Evolutionary conservation across 768 basidiomycete species (phyloP), one percentile per base, ranked within the genome.

Genomic region (Omphalotus guepiniiformis): DNA sequence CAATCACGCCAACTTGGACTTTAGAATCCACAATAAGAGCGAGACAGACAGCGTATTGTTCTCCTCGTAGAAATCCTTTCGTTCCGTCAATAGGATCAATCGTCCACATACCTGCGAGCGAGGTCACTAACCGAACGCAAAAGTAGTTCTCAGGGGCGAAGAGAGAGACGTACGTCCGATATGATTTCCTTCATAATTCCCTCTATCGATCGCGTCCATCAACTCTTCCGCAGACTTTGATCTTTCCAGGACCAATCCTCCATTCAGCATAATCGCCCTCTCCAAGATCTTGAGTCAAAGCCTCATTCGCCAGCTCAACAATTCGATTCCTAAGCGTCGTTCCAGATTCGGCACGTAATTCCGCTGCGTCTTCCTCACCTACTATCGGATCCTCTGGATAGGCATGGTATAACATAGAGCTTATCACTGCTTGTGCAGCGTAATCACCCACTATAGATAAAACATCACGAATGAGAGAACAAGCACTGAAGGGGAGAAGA

Each of bases 41-140:
- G 8, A 96, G 67, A 63, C 93, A 95, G 16, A 96, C 89, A 4
- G 93, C 93, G 60, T 92, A 96, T 63, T 96, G 93, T 49, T 86
- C 91, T 3, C 91, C 91, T 3, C 93, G 80, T 18, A 95, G 73
- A 72, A 96, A 94, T 1, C 93, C 93, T 60, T 91, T 92, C 7
- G 93, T 96, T 6, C 93, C 93, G 64, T 95, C 93, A 49, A 96
- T 92, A 42, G 89, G 87, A 62, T 89, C 88, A 42, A 90, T 79
- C 1, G 86, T 88, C 89, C 89, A 92, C 74, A 88, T 83, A 22
- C 86, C 88, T 88, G 39, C 23, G 6, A 29, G 47, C 12, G 12
- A 13, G 18, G 6, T n/a, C n/a, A 42, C 39, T 41, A 22, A 42
- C 30, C 6, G n/a, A 26, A 15, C n/a, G 7, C 27, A 15, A 1